Evolutionary conservation across 2,329 filamentous ascomycete genomes (phyloP).

Genomic region (Drechslerella stenobrocha): DNA sequence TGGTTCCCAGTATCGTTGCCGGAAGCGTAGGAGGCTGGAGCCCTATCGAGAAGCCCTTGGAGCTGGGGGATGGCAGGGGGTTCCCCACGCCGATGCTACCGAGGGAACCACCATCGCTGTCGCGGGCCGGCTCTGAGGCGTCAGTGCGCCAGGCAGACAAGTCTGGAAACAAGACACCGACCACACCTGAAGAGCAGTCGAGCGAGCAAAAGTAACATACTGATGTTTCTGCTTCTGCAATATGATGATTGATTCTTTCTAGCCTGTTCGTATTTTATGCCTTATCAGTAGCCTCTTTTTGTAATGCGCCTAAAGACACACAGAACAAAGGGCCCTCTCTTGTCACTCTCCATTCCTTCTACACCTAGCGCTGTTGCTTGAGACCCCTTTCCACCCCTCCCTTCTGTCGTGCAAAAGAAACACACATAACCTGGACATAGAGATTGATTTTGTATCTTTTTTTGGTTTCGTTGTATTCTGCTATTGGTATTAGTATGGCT

Average conservation of each 20-base stretch:
- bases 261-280: conserved; percentile 4
- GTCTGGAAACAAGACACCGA: conserved; percentile 33
- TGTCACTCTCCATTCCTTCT: not conserved
- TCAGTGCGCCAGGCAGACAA: conserved; percentile 25
- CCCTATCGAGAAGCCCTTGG: conserved; percentile 51
- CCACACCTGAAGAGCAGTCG: conserved; percentile 15
- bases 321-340: conserved; percentile 36
- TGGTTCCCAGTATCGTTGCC: conserved; percentile 53
- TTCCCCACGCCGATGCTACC: conserved; percentile 25
- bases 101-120: conserved; percentile 37
- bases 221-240: not conserved
- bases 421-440: not conserved
- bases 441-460: conserved; percentile 10
- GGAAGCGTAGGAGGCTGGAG: conserved; percentile 53
- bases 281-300: not conserved
- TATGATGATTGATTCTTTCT: conserved; percentile 13
- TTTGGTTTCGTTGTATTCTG: conserved; percentile 14
- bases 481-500: not conserved
- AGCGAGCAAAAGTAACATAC: conserved; percentile 20
- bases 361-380: conserved; percentile 19
- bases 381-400: conserved; percentile 22
- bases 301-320: conserved; percentile 2
- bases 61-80: conserved; percentile 4
- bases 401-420: not conserved
- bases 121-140: conserved; percentile 25